Evolutionary conservation across 495 filamentous ascomycete species (phyloP), one percentile per base, ranked within the genome.

Genomic region (Aspergillus funiculosus): DNA sequence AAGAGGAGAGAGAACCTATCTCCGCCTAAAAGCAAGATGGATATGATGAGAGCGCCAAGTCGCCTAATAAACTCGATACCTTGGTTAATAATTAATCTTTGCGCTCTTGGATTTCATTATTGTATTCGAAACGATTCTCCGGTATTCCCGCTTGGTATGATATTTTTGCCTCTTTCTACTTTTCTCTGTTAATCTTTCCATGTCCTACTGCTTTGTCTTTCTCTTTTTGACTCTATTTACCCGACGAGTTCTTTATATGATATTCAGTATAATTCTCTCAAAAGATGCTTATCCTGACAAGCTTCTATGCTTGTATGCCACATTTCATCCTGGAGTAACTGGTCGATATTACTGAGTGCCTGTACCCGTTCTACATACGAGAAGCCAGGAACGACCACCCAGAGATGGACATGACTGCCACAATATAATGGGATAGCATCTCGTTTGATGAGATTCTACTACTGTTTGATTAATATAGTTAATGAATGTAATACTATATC

Each of bases 1-100:
- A 80, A 52, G 80, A 79, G 51, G 80, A 82, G 63, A 66, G 78
- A 22, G 64, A 64, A 48, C 59, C 66, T 22, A 53, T 66, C 22
- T 47, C 54, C 6, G 64, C 53, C 31, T 67, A 61, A 44, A 26
- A 31, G n/a, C 13, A 46, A 27, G 20, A 9, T 26, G 45, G 36
- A 48, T 13, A 26, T 32, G 39, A 45, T 15, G 13, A 9, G 18
- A 44, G 18, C 38, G 39, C 24, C 22, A 21, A 39, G 25, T 13
- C 5, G 15, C n/a, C 24, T 34, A 17, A n/a, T 18, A 37, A 39
- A 38, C 34, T 20, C 5, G 24, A 43, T 29, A 43, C 19, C 18
- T 39, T 36, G 28, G 40, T 51, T 46, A 44, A 45, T 41, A 27
- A 11, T 18, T 41, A 27, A 11, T 18, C 14, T 41, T 38, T 45